phyloP scores from a whole-genome alignment of 176 grass and related monocot species.

The Eleusine indica region DNA sequence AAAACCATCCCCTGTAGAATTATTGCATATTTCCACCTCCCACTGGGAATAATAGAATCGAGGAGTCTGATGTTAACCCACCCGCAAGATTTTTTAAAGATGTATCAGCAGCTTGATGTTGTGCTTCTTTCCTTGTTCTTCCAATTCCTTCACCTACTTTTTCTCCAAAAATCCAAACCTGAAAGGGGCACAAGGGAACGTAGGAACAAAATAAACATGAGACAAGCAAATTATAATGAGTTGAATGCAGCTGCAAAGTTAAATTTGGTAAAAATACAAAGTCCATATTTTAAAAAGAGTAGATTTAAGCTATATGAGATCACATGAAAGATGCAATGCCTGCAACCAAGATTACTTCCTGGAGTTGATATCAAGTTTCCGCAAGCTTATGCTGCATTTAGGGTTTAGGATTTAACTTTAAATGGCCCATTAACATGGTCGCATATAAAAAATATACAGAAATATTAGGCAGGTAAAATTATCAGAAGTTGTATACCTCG shows the following conservation, averaged over 20 bases:
- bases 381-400: background rate
- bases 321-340: background rate
- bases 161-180: constrained; percentile 94
- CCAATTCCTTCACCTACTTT: constrained; percentile 85
- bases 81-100: constrained; percentile 78
- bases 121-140: constrained; percentile 87
- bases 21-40: constrained; percentile 18
- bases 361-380: constrained; percentile 3
- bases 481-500: constrained; percentile 62
- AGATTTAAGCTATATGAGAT: constrained; percentile 1
- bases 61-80: constrained; percentile 29
- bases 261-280: no score
- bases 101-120: constrained; percentile 62
- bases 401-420: background rate
- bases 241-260: constrained; percentile 22
- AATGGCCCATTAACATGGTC: background rate
- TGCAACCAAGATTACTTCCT: constrained; percentile 18
- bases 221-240: constrained; percentile 12
- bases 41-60: constrained; percentile 19
- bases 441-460: constrained; percentile 1
- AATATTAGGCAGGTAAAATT: constrained; percentile 8
- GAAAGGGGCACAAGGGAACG: constrained; percentile 41
- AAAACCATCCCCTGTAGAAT: constrained; percentile 12
- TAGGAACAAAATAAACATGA: constrained; percentile 9
- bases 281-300: background rate